A percentile compares a stretch with the other conserved stretches of the same genome.
Evolutionary conservation across 306 rosid genomes (phyloP).

Genomic region (Boehmeria nivea): DNA sequence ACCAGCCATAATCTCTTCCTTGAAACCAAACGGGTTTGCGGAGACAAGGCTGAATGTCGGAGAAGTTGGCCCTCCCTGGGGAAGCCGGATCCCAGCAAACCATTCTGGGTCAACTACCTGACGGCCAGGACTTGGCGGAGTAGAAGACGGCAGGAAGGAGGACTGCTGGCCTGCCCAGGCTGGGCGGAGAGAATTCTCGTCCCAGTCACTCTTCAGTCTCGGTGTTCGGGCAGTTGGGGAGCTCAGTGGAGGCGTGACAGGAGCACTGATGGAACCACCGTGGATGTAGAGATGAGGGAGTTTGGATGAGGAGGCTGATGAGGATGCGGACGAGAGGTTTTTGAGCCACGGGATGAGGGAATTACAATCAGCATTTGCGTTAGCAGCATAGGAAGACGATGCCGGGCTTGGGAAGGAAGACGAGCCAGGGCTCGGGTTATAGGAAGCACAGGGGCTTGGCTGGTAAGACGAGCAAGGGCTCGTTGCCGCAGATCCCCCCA

Average conservation of each 20-base stretch:
- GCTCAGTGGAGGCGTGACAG: slow-evolving; percentile 89
- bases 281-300: slow-evolving; percentile 50
- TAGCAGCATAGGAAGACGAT: slow-evolving; percentile 56
- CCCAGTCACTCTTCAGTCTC: slow-evolving; percentile 59
- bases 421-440: slow-evolving; percentile 86
- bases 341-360: slow-evolving; percentile 92
- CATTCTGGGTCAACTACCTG: slow-evolving; percentile 62
- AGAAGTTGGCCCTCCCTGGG: slow-evolving; percentile 62
- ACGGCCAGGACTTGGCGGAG: slow-evolving; percentile 81
- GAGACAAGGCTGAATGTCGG: slow-evolving; percentile 81
- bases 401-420: slow-evolving; percentile 85
- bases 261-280: slow-evolving; percentile 76
- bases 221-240: slow-evolving; percentile 80
- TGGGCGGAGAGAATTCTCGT: slow-evolving; percentile 42
- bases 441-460: slow-evolving; percentile 76
- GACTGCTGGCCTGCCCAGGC: slow-evolving; percentile 47
- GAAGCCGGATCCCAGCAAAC: slow-evolving; percentile 65
- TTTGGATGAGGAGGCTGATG: slow-evolving; percentile 72
- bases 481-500: slow-evolving; percentile 56
- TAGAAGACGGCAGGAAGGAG: slow-evolving; percentile 66
- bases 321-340: slow-evolving; percentile 81
- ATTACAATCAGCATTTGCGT: slow-evolving; percentile 50
- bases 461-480: slow-evolving; percentile 75
- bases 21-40: slow-evolving; percentile 73
- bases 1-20: slow-evolving; percentile 54